Conservation (phyloP, 2,329 filamentous ascomycete genomes). For the Orbilia blumenaviensis region DNA sequence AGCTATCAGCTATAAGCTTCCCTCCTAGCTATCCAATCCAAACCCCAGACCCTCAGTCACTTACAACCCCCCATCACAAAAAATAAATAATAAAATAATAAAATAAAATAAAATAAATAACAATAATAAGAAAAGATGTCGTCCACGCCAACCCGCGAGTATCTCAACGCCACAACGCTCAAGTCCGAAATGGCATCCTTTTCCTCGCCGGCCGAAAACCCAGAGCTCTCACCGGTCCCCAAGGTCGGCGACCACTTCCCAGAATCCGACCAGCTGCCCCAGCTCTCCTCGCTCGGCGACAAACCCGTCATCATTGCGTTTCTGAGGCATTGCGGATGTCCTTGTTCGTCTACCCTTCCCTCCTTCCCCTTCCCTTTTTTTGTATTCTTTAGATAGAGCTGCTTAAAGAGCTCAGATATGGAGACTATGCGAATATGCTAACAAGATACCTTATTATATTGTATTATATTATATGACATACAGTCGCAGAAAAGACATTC, state of each 20-base stretch:
- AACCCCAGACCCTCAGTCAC: background rate
- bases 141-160: constrained; percentile 36
- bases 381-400: background rate
- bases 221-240: constrained; percentile 64
- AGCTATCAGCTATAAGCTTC: too few relatives aligned
- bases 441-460: too few relatives aligned
- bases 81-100: background rate
- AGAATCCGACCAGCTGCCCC: constrained; percentile 64
- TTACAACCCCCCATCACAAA: too few relatives aligned
- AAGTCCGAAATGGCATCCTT: constrained; percentile 48
- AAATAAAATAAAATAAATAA: background rate
- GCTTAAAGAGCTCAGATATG: too few relatives aligned
- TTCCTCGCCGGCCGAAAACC: constrained; percentile 38
- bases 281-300: constrained; percentile 64
- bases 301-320: constrained; percentile 73
- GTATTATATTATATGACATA: background rate
- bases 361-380: background rate
- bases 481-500: constrained; percentile 76
- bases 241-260: constrained; percentile 69
- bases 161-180: constrained; percentile 33
- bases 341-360: constrained; percentile 72
- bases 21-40: background rate
- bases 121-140: constrained; percentile 21
- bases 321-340: constrained; percentile 77
- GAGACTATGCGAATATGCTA: too few relatives aligned